Base-by-base conservation (phyloP, 2,329 filamentous ascomycete species). In the Venturia asperata region DNA sequence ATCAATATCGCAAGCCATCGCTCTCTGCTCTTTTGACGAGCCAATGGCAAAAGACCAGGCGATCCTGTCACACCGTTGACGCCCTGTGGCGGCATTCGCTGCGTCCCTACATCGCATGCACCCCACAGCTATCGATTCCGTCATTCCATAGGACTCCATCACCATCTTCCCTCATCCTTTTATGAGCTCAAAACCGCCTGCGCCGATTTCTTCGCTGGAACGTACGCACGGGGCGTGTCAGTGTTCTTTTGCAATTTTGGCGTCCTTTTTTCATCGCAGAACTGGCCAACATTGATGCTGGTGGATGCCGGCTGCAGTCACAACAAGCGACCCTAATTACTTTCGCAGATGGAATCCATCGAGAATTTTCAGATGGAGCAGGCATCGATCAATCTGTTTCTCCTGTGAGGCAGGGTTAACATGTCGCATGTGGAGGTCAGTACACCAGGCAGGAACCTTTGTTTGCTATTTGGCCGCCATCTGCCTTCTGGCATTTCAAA, bases 1-100 rank as follows among this genome's bases (percentile, higher is more conserved):
- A 58, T n/a, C 27, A 19, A 58, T n/a, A 58, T 58, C 19, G 52
- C 52, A 58, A 58, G 52, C 52, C 49, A 55, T 55, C 49, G 24
- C 5, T 55, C 10, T 34, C 49, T 34, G 6, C 30, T 34, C 30
- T 6, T 7, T 27, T 27, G n/a, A 52, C 21, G 27, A 52, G 47
- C 21, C 49, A 56, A 21, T 9, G 7, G 24, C 11, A 37, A 19
- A 24, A 56, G 27, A 5, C 49, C 27, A 19, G 24, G 27, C n/a
- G 27, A 37, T 11, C 30, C 24, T 58, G 27, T 21, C 52, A 30
- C 30, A 17, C 5, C 10, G 15, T 24, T n/a, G 30, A 37, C 6
- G 15, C 52, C 52, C 5, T 55, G 17, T 55, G 5, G n/a, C n/a
- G 17, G 30, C 49, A 19, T 34, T 34, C 30, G 30, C 30, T 34